Evolutionary conservation across 139 green algal genomes (phyloP).

Genomic region (Trebouxia sp.): DNA sequence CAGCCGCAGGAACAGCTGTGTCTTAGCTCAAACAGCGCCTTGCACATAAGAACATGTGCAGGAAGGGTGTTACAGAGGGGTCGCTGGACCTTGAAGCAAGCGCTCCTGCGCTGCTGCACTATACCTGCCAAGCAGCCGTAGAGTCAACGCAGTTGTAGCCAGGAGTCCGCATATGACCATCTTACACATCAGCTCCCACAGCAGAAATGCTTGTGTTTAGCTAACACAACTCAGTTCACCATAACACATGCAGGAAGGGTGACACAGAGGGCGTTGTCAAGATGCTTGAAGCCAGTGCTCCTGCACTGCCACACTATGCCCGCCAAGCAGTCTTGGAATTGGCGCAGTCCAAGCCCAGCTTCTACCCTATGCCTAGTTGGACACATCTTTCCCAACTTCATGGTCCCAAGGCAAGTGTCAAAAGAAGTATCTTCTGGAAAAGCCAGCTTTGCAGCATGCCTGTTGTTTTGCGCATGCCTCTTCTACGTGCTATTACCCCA

Average conservation of each 20-base stretch:
- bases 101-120: neutral
- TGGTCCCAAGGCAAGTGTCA: neutral
- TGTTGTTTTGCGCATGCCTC: too few species aligned
- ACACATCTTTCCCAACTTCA: constrained; percentile 8
- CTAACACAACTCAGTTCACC: neutral
- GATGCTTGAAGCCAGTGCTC: neutral
- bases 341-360: neutral
- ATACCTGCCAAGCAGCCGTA: neutral
- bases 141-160: neutral
- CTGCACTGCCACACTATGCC: neutral
- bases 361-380: neutral
- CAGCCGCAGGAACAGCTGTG: too few species aligned
- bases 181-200: too few species aligned
- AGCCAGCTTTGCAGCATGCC: neutral
- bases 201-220: too few species aligned
- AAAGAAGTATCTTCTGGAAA: too few species aligned
- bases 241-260: neutral
- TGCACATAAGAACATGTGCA: neutral
- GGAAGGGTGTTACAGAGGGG: neutral
- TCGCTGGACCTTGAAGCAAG: neutral
- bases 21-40: too few species aligned
- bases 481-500: too few species aligned
- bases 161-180: too few species aligned
- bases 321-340: constrained; percentile 1
- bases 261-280: neutral